Conservation (phyloP, 495 filamentous ascomycete species). For the Bombardia bombarda region DNA sequence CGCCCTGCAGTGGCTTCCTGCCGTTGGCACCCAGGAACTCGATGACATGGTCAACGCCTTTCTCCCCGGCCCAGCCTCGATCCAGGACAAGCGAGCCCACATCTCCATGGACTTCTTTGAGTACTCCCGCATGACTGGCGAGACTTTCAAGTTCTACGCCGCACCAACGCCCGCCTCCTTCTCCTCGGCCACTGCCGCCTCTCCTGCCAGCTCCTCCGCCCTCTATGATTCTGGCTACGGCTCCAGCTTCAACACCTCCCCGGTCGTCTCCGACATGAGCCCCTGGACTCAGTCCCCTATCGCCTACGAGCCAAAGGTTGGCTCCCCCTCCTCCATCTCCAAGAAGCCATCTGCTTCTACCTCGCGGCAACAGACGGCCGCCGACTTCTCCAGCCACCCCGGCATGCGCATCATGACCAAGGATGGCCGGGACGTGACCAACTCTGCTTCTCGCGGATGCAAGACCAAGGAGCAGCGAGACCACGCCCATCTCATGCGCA, state of each 20-base stretch:
- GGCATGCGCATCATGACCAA: constrained; percentile 53
- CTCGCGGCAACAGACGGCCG: constrained; percentile 18
- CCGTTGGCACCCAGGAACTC: constrained; percentile 43
- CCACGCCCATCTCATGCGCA: constrained; percentile 50
- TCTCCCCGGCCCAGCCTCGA: constrained; percentile 39
- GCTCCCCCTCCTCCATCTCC: constrained; percentile 11
- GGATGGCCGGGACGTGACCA: constrained; percentile 48
- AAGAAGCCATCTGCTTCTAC: constrained; percentile 15
- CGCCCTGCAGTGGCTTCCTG: constrained; percentile 44
- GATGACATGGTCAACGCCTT: constrained; percentile 46
- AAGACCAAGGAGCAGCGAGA: constrained; percentile 56
- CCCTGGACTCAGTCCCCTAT: constrained; percentile 29
- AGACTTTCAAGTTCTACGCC: constrained; percentile 44
- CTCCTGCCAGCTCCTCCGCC: constrained; percentile 26
- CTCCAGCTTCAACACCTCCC: constrained; percentile 36
- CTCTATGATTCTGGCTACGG: constrained; percentile 35
- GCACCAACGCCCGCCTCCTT: constrained; percentile 30
- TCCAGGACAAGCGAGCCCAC: constrained; percentile 44
- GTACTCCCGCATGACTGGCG: constrained; percentile 31
- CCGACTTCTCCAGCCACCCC: constrained; percentile 40
- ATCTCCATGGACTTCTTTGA: constrained; percentile 49
- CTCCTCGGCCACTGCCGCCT: constrained; percentile 23
- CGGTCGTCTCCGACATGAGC: constrained; percentile 29
- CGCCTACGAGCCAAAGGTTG: constrained; percentile 12
- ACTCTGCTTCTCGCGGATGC: constrained; percentile 46